phyloP scores from a whole-genome alignment of 495 filamentous ascomycete genomes.

The Penicillium egyptiacum region DNA sequence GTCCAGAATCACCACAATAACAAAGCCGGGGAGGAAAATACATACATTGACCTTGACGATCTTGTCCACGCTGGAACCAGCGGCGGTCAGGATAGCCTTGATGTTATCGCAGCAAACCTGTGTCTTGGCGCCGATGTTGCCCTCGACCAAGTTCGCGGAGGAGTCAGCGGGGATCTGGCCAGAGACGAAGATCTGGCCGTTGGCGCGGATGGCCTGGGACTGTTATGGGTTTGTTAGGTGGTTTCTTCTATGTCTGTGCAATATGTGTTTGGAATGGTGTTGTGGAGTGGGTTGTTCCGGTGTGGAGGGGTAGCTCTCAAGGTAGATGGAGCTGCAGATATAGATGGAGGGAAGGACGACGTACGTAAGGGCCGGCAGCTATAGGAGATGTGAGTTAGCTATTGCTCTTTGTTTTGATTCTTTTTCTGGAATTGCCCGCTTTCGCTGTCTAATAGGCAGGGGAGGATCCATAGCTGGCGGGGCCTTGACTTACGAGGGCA shows the following conservation, averaged over 20 bases:
- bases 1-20: background rate
- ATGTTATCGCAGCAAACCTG: conserved; percentile 74
- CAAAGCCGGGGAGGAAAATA: conserved; percentile 30
- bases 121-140: conserved; percentile 75
- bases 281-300: conserved; percentile 3
- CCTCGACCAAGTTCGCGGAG: conserved; percentile 69
- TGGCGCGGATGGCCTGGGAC: conserved; percentile 88
- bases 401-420: background rate
- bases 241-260: conserved; percentile 8
- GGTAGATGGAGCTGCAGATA: conserved; percentile 4
- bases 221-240: conserved; percentile 32
- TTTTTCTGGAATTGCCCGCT: background rate
- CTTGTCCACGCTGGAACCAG: conserved; percentile 70
- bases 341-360: conserved; percentile 21
- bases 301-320: conserved; percentile 4
- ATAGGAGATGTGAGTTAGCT: conserved; percentile 36
- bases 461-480: background rate
- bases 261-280: background rate
- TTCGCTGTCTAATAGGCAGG: background rate
- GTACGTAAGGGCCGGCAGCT: conserved; percentile 62
- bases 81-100: conserved; percentile 70
- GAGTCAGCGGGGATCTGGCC: conserved; percentile 86
- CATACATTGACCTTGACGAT: conserved; percentile 71
- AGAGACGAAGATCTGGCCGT: conserved; percentile 83
- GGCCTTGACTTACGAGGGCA: conserved; percentile 45